These are phyloP conservation scores for Ottelia alismoides DNA, from an alignment of 106 monocot species.

Conservation along the genomic window DNA sequence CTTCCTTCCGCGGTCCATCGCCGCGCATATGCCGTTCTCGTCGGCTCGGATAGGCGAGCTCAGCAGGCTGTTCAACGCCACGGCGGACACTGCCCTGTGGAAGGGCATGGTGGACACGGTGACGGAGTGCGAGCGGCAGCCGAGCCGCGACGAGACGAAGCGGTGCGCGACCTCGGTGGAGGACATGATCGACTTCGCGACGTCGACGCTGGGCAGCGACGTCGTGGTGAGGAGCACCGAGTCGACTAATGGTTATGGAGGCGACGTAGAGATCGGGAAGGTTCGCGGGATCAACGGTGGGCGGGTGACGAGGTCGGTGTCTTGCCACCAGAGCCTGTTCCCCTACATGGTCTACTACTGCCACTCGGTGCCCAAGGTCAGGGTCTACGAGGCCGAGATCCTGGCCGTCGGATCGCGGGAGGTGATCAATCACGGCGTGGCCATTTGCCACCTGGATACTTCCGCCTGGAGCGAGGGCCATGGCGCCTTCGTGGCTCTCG, in stretches of 20 bases:
- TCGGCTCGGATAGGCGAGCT: slow-evolving; percentile 12
- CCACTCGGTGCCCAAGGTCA: slow-evolving; percentile 78
- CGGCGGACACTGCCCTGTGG: slow-evolving; percentile 36
- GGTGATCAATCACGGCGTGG: slow-evolving; percentile 72
- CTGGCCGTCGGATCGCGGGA: slow-evolving; percentile 22
- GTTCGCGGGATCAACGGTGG: slow-evolving; percentile 64
- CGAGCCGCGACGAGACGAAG: slow-evolving; percentile 88
- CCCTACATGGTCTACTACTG: slow-evolving; percentile 90
- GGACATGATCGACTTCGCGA: slow-evolving; percentile 82
- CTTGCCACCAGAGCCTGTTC: slow-evolving; percentile 95
- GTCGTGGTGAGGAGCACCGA: slow-evolving; percentile 50
- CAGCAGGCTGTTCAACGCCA: slow-evolving; percentile 23
- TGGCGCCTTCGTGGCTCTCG: slow-evolving; percentile 84
- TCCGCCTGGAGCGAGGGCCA: slow-evolving; percentile 78
- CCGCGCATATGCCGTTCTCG: slow-evolving; percentile 41
- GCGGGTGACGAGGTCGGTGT: slow-evolving; percentile 52
- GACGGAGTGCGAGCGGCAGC: slow-evolving; percentile 55
- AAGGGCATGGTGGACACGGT: slow-evolving; percentile 51
- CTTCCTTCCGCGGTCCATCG: slow-evolving; percentile 64
- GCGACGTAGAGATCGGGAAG: slow-evolving; percentile 32
- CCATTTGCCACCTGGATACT: slow-evolving; percentile 94
- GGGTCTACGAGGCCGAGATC: slow-evolving; percentile 79
- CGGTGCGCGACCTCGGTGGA: slow-evolving; percentile 72
- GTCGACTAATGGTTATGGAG: slow-evolving; percentile 27
- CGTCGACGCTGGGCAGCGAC: slow-evolving; percentile 40